Evolutionary conservation across 2,329 filamentous ascomycete species (phyloP).

Genomic region (Fusarium agapanthi): DNA sequence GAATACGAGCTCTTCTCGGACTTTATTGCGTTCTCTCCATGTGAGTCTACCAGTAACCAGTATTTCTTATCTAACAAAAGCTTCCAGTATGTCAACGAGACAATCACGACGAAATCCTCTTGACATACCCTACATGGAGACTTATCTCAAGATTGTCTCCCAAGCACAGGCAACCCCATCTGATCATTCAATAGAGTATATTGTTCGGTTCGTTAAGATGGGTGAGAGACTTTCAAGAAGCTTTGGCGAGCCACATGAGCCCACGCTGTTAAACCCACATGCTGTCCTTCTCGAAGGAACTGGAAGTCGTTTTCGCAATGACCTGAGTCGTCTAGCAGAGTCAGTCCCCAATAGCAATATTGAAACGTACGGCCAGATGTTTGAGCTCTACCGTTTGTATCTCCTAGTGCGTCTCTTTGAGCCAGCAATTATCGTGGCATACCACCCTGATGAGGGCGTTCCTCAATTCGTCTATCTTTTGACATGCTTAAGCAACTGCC

Average conservation of each 20-base stretch:
- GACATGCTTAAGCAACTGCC: slow-evolving; percentile 48
- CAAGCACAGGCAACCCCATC: slow-evolving; percentile 37
- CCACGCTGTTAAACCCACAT: slow-evolving; percentile 41
- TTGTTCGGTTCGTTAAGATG: slow-evolving; percentile 48
- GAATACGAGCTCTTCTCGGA: slow-evolving; percentile 51
- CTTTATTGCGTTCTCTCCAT: slow-evolving; percentile 52
- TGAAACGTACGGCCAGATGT: slow-evolving; percentile 6
- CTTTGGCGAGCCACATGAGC: slow-evolving; percentile 45
- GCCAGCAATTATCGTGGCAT: slow-evolving; percentile 48
- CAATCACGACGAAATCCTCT: slow-evolving; percentile 48
- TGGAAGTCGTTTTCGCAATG: slow-evolving; percentile 44
- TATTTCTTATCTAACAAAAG: background rate
- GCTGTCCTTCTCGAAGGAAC: slow-evolving; percentile 47
- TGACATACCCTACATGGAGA: slow-evolving; percentile 45
- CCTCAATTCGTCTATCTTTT: slow-evolving; percentile 41
- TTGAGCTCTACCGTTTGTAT: slow-evolving; percentile 48
- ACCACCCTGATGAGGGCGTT: slow-evolving; percentile 39
- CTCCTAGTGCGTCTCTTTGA: slow-evolving; percentile 51
- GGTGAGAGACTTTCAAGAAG: slow-evolving; percentile 47
- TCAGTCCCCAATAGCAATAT: slow-evolving; percentile 33
- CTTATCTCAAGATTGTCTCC: slow-evolving; percentile 45
- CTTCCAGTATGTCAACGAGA: slow-evolving; percentile 48
- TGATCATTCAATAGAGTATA: slow-evolving; percentile 47
- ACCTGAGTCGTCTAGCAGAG: slow-evolving; percentile 47
- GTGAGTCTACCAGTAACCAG: slow-evolving; percentile 38